Conservation (phyloP, 495 filamentous ascomycete genomes). For the Pseudoneurospora amorphoporcata region DNA sequence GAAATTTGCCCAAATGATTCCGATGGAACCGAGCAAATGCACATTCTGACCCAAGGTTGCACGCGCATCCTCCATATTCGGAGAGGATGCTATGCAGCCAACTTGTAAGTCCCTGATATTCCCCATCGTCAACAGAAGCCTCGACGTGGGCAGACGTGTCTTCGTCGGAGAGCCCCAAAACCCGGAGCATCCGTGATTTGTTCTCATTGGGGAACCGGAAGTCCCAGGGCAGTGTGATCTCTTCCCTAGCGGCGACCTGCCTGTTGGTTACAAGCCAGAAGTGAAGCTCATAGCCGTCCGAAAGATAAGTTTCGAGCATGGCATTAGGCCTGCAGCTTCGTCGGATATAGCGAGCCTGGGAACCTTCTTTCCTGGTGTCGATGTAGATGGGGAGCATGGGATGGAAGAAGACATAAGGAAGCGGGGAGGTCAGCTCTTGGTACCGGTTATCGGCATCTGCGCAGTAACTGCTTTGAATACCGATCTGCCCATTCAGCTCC, state of each 20-base stretch:
- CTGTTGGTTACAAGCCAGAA: conserved; percentile 81
- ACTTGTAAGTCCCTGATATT: conserved; percentile 38
- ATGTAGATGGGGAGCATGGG: conserved; percentile 78
- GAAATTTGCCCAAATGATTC: conserved; percentile 42
- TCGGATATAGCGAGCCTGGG: conserved; percentile 69
- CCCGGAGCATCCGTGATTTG: conserved; percentile 31
- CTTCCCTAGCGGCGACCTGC: conserved; percentile 48
- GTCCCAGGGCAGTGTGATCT: conserved; percentile 48
- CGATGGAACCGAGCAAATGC: conserved; percentile 65
- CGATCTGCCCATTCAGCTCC: conserved; percentile 80
- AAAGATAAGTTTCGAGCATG: conserved; percentile 68
- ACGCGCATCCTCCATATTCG: conserved; percentile 85
- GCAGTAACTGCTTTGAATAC: conserved; percentile 66
- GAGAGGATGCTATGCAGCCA: conserved; percentile 66
- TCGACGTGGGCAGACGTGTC: conserved; percentile 23
- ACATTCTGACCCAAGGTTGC: conserved; percentile 53
- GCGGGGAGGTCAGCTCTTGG: conserved; percentile 63
- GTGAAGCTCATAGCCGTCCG: conserved; percentile 63
- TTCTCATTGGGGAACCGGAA: conserved; percentile 38
- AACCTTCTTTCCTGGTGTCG: conserved; percentile 78
- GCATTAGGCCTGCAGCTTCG: conserved; percentile 85
- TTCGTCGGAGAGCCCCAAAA: conserved; percentile 43
- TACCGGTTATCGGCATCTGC: conserved; percentile 63
- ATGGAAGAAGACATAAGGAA: conserved; percentile 80
- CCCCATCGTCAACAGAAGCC: conserved; percentile 33